A percentile compares a stretch with the other conserved stretches of the same genome.
phyloP scores from a whole-genome alignment of 768 basidiomycete species.

The Tremella fuciformis region DNA sequence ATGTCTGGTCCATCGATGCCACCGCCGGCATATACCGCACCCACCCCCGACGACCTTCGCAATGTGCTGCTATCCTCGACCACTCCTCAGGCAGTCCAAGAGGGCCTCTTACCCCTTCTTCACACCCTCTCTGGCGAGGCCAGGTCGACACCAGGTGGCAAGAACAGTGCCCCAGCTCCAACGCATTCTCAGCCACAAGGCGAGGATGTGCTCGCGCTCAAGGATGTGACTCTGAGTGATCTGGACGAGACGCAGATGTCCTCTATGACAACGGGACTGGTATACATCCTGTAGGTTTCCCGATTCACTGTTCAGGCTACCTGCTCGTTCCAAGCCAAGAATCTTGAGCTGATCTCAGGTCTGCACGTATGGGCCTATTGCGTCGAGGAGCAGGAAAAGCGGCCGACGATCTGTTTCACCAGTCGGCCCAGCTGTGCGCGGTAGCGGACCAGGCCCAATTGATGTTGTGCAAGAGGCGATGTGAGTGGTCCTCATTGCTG shows the following conservation, averaged over 20 bases:
- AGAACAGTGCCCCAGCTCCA: background rate
- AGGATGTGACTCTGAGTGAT: background rate
- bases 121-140: slow-evolving; percentile 1
- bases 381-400: slow-evolving; percentile 4
- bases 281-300: slow-evolving; percentile 34
- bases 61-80: background rate
- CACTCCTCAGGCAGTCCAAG: background rate
- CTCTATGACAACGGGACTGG: slow-evolving; percentile 26
- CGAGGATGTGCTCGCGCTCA: background rate
- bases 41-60: background rate
- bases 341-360: slow-evolving; percentile 6
- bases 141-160: background rate
- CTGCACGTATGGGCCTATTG: slow-evolving; percentile 17
- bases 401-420: slow-evolving; percentile 14
- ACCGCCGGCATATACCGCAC: background rate
- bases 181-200: background rate
- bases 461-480: background rate
- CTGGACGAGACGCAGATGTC: slow-evolving; percentile 3
- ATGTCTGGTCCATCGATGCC: too few relatives aligned
- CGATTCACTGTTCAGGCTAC: background rate
- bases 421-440: slow-evolving; percentile 21
- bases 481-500: background rate
- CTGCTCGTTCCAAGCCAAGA: background rate
- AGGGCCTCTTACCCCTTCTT: slow-evolving; percentile 1
- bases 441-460: slow-evolving; percentile 24